Base-by-base conservation (phyloP, 2,329 filamentous ascomycete genomes). In the Lachnellula hyalina region DNA sequence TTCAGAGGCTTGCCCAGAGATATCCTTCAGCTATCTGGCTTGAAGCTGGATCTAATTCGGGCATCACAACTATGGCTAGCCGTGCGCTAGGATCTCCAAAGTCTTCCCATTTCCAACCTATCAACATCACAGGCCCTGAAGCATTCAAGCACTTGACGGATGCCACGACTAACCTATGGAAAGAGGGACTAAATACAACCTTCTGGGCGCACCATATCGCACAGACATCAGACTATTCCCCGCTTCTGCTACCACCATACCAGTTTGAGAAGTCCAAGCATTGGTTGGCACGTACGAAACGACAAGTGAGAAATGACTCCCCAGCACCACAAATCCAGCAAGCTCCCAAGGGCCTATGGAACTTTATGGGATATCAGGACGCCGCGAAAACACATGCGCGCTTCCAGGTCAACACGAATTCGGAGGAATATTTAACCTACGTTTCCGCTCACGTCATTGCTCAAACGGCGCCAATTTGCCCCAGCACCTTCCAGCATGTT, bases 221-320 rank as follows among this genome's bases (percentile, higher is more conserved):
- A 0, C 66, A 71, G 51, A 64, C 50, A 38, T n/a, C 19, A 3
- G 53, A 61, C 0, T 67, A 66, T 41, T 41, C 41, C 2, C 49
- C 44, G 0, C 2, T 70, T 1, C 32, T 59, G n/a, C 54, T 72
- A 2, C 71, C 70, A 4, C 65, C 69, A 2, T 72, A 72, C 54
- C 71, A 72, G 47, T 72, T 73, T 44, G 65, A 70, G 40, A 68
- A 68, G 50, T 58, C 56, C 0, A 47, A 52, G 3, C 69, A 72
- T 46, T 72, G 69, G 70, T 12, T 69, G 9, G 63, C 65, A 6
- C 60, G 19, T 60, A 55, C 25, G 49, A 35, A 21, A 38, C 28
- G 19, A 21, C 38, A 17, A 56, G 50, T n/a, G 35, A 42, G 25
- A 32, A 14, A 15, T 5, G n/a, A 19, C 2, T 19, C 15, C 14